phyloP scores from a whole-genome alignment of 2,329 filamentous ascomycete species.

The Zymoseptoria pseudotritici region DNA sequence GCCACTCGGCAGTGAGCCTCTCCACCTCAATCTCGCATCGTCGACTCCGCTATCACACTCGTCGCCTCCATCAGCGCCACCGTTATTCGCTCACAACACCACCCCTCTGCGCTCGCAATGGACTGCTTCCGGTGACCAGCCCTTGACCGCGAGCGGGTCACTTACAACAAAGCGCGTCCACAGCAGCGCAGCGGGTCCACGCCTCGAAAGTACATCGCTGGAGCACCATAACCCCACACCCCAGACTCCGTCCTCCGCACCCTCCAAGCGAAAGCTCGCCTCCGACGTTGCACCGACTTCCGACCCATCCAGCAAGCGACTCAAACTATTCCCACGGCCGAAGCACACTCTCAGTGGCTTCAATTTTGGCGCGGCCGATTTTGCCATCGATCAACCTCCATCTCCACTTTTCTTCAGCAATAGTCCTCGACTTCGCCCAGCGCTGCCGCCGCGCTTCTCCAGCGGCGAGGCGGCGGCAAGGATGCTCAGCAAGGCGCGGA shows the following conservation, averaged over 20 bases:
- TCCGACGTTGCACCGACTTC: slow-evolving; percentile 5
- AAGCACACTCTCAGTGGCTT: slow-evolving; percentile 26
- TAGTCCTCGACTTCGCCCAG: slow-evolving; percentile 35
- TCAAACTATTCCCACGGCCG: slow-evolving; percentile 12
- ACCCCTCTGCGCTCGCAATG: slow-evolving; percentile 3
- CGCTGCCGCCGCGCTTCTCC: slow-evolving; percentile 48
- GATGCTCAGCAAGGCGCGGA: slow-evolving; percentile 46
- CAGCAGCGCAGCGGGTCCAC: neutral
- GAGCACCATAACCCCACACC: slow-evolving; percentile 1
- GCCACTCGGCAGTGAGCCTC: too few species aligned
- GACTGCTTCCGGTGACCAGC: slow-evolving; percentile 13
- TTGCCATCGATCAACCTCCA: slow-evolving; percentile 24
- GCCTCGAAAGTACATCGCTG: slow-evolving; percentile 4
- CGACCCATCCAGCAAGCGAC: slow-evolving; percentile 15
- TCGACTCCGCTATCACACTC: neutral
- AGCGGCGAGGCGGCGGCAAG: slow-evolving; percentile 52
- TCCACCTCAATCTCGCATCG: neutral
- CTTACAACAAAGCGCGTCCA: neutral
- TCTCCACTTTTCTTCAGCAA: slow-evolving; percentile 50
- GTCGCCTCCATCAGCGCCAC: neutral
- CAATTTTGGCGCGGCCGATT: slow-evolving; percentile 27
- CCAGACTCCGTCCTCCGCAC: slow-evolving; percentile 2
- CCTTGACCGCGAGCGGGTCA: neutral
- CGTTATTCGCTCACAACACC: neutral
- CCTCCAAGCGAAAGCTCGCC: slow-evolving; percentile 14